phyloP scores from a whole-genome alignment of 371 early-diverging fungal species.

The Nematocida minor region DNA sequence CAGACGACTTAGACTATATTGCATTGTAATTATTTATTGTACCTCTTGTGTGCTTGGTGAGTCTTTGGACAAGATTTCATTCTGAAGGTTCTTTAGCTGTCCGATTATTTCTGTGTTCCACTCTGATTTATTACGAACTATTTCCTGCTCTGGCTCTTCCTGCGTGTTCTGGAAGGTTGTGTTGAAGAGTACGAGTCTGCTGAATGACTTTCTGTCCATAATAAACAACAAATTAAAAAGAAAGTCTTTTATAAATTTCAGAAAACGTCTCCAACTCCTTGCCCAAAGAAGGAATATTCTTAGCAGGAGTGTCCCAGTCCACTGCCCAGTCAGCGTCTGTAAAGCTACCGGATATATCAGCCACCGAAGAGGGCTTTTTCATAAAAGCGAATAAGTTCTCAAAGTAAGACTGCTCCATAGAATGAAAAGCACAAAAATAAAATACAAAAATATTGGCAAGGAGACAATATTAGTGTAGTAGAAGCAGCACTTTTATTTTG shows the following conservation, averaged over 20 bases:
- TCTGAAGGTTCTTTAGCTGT: constrained; percentile 12
- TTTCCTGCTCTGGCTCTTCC: background rate
- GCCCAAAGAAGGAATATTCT: no score
- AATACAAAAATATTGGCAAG: background rate
- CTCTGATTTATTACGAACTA: constrained; percentile 10
- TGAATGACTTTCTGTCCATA: constrained; percentile 45
- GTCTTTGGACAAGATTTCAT: constrained; percentile 5
- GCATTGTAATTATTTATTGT: constrained; percentile 15
- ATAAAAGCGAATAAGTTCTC: background rate
- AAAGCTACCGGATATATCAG: background rate
- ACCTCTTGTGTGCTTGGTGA: no score
- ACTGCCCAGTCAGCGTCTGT: background rate
- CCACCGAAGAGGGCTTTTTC: background rate
- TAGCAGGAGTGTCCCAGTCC: background rate
- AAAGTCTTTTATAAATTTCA: background rate
- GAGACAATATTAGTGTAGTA: no score
- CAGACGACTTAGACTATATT: constrained; percentile 43
- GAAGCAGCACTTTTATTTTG: no score
- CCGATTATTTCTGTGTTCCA: constrained; percentile 45
- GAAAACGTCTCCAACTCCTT: background rate
- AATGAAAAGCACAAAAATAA: background rate
- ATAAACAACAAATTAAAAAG: background rate
- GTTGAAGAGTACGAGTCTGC: constrained; percentile 26
- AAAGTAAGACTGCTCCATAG: background rate
- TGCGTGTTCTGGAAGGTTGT: background rate